Evolutionary conservation across 192 early-diverging fungal species (phyloP).

Genomic region (Endogone sp.): DNA sequence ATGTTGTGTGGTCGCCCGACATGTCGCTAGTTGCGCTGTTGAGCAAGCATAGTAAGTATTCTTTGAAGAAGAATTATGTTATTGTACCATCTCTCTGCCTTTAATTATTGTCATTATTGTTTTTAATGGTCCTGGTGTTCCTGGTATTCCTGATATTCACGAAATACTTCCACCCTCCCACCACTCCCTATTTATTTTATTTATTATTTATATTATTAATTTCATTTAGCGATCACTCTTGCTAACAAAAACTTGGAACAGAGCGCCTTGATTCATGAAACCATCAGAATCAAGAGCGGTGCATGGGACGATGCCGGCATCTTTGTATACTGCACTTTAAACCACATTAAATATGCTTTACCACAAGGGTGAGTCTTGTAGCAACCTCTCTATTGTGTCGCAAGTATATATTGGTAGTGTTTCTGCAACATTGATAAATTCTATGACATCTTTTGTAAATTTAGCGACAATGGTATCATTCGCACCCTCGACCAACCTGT

Average conservation of each 20-base stretch:
- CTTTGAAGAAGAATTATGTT: not conserved
- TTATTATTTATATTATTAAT: no score
- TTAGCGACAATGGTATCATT: constrained; percentile 93
- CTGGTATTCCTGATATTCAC: no score
- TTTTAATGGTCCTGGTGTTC: no score
- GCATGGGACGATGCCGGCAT: constrained; percentile 92
- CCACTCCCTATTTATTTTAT: no score
- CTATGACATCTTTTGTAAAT: not conserved
- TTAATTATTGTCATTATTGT: no score
- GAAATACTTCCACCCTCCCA: no score
- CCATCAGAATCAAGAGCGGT: constrained; percentile 97
- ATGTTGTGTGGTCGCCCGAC: constrained; percentile 91
- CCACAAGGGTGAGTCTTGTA: constrained; percentile 72
- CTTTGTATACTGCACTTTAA: constrained; percentile 94
- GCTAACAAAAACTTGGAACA: constrained; percentile 88
- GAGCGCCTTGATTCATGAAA: constrained; percentile 89
- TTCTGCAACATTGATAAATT: not conserved
- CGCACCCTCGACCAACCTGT: constrained; percentile 95
- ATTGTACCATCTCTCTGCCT: not conserved
- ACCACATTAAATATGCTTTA: constrained; percentile 97
- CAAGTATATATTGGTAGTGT: no score
- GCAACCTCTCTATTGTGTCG: not conserved
- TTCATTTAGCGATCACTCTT: constrained; percentile 71
- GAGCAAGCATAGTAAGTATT: constrained; percentile 88
- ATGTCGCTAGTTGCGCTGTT: constrained; percentile 84